Conservation (phyloP, 805 yeast genomes). For the Candida xyloterini region DNA sequence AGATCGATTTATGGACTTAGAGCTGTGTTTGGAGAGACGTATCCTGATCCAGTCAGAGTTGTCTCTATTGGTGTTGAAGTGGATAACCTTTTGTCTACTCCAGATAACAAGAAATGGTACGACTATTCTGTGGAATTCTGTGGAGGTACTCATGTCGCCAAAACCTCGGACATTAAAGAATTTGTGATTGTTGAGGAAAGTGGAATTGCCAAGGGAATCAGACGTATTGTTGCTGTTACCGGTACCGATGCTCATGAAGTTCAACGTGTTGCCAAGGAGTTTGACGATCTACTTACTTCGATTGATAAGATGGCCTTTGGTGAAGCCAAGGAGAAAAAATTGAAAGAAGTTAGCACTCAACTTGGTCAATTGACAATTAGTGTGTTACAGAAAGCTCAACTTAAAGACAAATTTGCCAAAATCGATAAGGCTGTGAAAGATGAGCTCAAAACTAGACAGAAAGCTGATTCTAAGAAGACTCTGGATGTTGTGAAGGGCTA, state of each 20-base stretch:
- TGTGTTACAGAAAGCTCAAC: constrained; percentile 70
- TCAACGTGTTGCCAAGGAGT: constrained; percentile 78
- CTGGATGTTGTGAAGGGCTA: constrained; percentile 71
- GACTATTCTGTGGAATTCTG: constrained; percentile 88
- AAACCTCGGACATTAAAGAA: constrained; percentile 91
- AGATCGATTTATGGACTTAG: constrained; percentile 78
- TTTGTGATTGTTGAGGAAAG: constrained; percentile 88
- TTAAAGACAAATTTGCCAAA: constrained; percentile 69
- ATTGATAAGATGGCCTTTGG: constrained; percentile 69
- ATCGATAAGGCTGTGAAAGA: constrained; percentile 87
- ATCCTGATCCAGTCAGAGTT: constrained; percentile 98
- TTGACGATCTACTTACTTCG: constrained; percentile 54
- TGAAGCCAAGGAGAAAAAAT: constrained; percentile 70
- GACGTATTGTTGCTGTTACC: constrained; percentile 97
- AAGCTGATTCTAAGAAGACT: constrained; percentile 80
- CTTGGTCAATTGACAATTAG: constrained; percentile 82
- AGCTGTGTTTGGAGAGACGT: constrained; percentile 98
- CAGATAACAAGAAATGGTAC: constrained; percentile 72
- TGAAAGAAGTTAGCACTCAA: constrained; percentile 81
- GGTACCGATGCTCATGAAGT: constrained; percentile 89
- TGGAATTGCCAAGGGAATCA: constrained; percentile 97
- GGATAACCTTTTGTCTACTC: constrained; percentile 70
- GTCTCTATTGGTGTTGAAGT: constrained; percentile 93
- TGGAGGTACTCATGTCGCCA: constrained; percentile 97
- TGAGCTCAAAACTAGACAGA: constrained; percentile 81